Conservation (phyloP, 768 basidiomycete genomes). For the Peribolospora kevripleyi region DNA sequence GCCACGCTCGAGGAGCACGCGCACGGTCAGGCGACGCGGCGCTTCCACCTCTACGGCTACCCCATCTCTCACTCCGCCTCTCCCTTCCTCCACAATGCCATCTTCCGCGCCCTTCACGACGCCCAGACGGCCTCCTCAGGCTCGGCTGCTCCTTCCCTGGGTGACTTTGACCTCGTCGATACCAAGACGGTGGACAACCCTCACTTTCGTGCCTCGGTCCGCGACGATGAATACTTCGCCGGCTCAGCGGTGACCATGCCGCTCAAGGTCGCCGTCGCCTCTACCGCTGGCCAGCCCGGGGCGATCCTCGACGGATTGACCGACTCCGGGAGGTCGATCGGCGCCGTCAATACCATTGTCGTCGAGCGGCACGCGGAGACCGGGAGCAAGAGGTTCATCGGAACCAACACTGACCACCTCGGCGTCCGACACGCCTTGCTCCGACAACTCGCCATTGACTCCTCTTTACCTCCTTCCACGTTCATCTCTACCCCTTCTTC, state of each 20-base stretch:
- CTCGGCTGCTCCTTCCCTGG: too few relatives aligned
- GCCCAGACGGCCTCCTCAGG: too few relatives aligned
- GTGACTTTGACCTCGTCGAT: not conserved
- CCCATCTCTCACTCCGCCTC: slow-evolving; percentile 3
- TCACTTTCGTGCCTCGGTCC: not conserved
- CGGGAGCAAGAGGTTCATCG: not conserved
- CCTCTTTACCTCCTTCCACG: not conserved
- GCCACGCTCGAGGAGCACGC: too few relatives aligned
- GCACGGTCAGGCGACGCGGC: too few relatives aligned
- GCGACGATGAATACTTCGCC: not conserved
- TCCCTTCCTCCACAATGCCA: not conserved
- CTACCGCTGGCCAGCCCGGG: not conserved
- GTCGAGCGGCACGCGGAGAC: not conserved
- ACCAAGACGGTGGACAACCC: not conserved
- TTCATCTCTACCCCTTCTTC: not conserved
- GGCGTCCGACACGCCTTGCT: slow-evolving; percentile 4
- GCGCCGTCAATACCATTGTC: slow-evolving; percentile 4
- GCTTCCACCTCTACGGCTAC: too few relatives aligned
- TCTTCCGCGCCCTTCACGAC: not conserved
- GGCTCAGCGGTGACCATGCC: slow-evolving; percentile 5
- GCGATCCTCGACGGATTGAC: slow-evolving; percentile 4
- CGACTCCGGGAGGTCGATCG: not conserved
- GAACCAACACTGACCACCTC: slow-evolving; percentile 4
- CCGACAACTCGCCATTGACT: not conserved
- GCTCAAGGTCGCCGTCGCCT: not conserved